These are phyloP conservation scores for Sporothrix luriei DNA, from an alignment of 2,329 filamentous ascomycete genomes.

Conservation along the genomic window DNA sequence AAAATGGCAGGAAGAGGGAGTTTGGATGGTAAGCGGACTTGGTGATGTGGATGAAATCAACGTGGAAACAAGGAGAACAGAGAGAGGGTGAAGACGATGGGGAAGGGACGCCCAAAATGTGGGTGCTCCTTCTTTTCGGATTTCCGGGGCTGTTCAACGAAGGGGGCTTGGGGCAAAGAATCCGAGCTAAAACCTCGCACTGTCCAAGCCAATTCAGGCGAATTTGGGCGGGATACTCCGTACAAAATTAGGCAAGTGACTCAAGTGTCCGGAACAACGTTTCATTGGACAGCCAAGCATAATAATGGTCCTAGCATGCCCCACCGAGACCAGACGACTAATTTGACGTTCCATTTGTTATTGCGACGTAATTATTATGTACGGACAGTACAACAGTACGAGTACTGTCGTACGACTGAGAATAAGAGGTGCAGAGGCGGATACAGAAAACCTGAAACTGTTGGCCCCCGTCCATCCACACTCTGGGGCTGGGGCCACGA, in stretches of 20 bases:
- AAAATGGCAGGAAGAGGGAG: not conserved
- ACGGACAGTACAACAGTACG: no score
- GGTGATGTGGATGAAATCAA: slow-evolving; percentile 12
- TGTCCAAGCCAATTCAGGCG: no score
- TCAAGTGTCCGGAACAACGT: no score
- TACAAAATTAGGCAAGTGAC: no score
- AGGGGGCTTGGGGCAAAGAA: not conserved
- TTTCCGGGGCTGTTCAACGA: not conserved
- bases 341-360: not conserved
- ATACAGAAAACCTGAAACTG: not conserved
- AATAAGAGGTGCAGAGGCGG: not conserved
- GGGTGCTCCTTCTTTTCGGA: not conserved
- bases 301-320: not conserved
- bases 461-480: not conserved
- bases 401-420: not conserved
- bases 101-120: slow-evolving; percentile 1
- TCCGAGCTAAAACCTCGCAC: not conserved
- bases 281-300: no score
- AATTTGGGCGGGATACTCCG: no score
- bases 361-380: no score
- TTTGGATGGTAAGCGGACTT: not conserved
- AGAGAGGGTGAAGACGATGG: not conserved
- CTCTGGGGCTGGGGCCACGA: no score
- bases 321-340: not conserved
- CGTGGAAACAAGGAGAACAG: not conserved